Evolutionary conservation across 306 rosid genomes (phyloP).

Genomic region (Prunus persica): DNA sequence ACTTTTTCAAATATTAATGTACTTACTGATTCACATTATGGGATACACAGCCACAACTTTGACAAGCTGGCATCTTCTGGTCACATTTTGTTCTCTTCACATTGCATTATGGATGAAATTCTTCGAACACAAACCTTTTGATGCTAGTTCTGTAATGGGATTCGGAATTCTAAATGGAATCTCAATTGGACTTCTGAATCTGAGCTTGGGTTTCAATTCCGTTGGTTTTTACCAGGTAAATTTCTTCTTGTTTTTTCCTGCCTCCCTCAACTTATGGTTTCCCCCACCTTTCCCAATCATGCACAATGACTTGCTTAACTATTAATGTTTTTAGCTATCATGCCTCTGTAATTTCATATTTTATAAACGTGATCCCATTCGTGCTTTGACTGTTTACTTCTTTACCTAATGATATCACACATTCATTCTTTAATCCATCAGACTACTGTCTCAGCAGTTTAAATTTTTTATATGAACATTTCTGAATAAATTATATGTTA

Average conservation of each 20-base stretch:
- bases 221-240: slow-evolving; percentile 96
- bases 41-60: slow-evolving; percentile 76
- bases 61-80: slow-evolving; percentile 99
- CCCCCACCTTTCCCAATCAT: neutral
- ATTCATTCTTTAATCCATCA: neutral
- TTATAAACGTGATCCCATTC: neutral
- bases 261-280: neutral
- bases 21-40: neutral
- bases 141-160: slow-evolving; percentile 85
- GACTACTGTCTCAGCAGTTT: neutral
- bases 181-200: slow-evolving; percentile 96
- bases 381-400: neutral
- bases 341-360: neutral
- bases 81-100: slow-evolving; percentile 95
- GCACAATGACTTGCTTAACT: neutral
- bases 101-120: slow-evolving; percentile 80
- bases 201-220: slow-evolving; percentile 95
- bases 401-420: neutral
- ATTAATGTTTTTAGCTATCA: neutral
- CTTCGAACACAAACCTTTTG: slow-evolving; percentile 95
- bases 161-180: slow-evolving; percentile 93
- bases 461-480: neutral
- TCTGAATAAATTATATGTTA: slow-evolving; percentile 4
- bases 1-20: neutral
- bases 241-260: neutral